Evolutionary conservation across 1,284 basidiomycete species (phyloP).

Genomic region (Inonotus obliquus): DNA sequence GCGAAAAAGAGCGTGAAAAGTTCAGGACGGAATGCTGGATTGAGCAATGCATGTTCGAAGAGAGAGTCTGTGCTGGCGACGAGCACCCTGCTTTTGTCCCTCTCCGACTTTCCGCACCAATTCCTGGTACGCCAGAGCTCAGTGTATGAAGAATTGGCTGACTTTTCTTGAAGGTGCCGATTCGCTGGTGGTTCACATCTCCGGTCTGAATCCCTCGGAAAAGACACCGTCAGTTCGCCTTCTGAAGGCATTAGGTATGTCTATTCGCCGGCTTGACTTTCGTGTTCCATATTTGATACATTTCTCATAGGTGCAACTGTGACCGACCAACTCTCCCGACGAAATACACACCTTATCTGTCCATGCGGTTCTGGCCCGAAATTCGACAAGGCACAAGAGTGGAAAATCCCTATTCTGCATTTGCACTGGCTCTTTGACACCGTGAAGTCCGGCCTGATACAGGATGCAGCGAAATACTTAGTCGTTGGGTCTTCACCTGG

Average conservation of each 20-base stretch:
- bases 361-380: conserved; percentile 63
- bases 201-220: conserved; percentile 45
- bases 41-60: conserved; percentile 67
- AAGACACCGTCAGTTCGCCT: conserved; percentile 15
- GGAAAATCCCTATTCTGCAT: conserved; percentile 59
- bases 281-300: neutral
- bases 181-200: conserved; percentile 53
- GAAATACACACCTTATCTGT: conserved; percentile 69
- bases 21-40: conserved; percentile 82
- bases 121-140: conserved; percentile 39
- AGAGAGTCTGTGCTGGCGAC: conserved; percentile 51
- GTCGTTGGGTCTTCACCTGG: conserved; percentile 18
- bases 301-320: conserved; percentile 45
- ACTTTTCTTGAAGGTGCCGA: conserved; percentile 41
- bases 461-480: conserved; percentile 27
- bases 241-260: conserved; percentile 8
- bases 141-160: neutral
- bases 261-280: conserved; percentile 5
- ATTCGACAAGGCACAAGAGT: conserved; percentile 67
- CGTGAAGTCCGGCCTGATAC: conserved; percentile 43
- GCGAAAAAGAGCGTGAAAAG: conserved; percentile 39
- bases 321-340: conserved; percentile 52
- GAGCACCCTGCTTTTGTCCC: conserved; percentile 64
- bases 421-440: conserved; percentile 59
- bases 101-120: conserved; percentile 45